Base-by-base conservation (phyloP, 129 eudicot genomes). In the Arctium lappa region DNA sequence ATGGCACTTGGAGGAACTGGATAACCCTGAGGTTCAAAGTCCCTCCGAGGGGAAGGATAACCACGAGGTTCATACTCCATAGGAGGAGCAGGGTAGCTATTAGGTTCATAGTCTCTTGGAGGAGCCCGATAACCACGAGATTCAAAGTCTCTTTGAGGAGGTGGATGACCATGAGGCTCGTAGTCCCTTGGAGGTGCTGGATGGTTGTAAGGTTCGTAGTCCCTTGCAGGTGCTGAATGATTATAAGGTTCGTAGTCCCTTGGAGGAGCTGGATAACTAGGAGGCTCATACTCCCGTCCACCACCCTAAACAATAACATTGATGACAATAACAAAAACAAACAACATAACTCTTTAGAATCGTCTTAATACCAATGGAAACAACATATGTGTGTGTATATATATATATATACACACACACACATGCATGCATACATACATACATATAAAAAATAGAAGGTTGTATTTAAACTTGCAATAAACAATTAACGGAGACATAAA, bases 131-230 rank as follows among this genome's bases (percentile, higher is more conserved):
- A 56, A 48, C 39, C 39, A 32, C 80, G 71, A 27, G 71, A 13
- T 5, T 76, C 71, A 16, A 31, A 31, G 30, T 76, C 71, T 37
- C 37, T 68, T 29, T 1, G 10, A 15, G 36, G 72, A 80, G 76
- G 81, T n/a, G 81, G 87, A 83, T 87, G 86, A 50, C 89, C 80
- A 6, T 80, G 69, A 37, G 86, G 69, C 18, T 86, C 89, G 62
- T 85, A 50, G 5, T 76, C 71, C 71, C 71, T 65, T 4, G 33
- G 18, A 7, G 71, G 71, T 16, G 33, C 33, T 6, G 9, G 11
- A 22, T 68, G 27, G 36, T 16, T 9, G 8, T 1, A 5, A 29
- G 11, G 72, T 8, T 68, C 72, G 13, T 68, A 68, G 30, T 68
- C 72, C 72, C 72, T 68, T 68, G 13, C 2, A 46, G 56, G 56